These are phyloP conservation scores for Solanum lignicaule DNA, from an alignment of 257 asterid species.

Conservation along the genomic window DNA sequence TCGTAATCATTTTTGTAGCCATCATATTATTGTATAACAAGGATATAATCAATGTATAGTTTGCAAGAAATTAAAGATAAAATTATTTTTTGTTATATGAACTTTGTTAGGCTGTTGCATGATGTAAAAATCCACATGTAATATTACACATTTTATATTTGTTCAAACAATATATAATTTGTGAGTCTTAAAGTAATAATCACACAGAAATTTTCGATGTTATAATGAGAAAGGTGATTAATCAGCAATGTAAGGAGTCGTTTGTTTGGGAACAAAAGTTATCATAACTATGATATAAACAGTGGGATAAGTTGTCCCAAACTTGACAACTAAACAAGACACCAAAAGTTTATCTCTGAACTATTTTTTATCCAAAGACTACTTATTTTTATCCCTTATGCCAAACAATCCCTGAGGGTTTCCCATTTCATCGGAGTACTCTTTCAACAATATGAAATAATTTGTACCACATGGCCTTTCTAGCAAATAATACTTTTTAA, in stretches of 20 bases:
- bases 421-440: too few species aligned
- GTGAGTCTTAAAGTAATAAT: not conserved
- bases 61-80: not conserved
- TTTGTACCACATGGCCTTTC: not conserved
- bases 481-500: too few species aligned
- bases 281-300: too few species aligned
- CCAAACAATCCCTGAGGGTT: too few species aligned
- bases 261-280: too few species aligned
- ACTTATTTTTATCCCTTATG: too few species aligned
- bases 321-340: not conserved
- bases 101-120: not conserved
- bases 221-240: not conserved
- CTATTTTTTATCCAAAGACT: too few species aligned
- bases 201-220: too few species aligned
- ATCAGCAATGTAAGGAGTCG: not conserved
- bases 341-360: too few species aligned
- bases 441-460: not conserved
- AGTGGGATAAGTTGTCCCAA: rapidly evolving
- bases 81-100: not conserved
- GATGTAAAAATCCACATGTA: not conserved
- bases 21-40: not conserved
- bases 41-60: not conserved
- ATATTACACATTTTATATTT: not conserved
- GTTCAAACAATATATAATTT: not conserved
- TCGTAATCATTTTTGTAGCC: not conserved